Conservation (phyloP, 768 basidiomycete species). For the Favolaschia claudopus region DNA sequence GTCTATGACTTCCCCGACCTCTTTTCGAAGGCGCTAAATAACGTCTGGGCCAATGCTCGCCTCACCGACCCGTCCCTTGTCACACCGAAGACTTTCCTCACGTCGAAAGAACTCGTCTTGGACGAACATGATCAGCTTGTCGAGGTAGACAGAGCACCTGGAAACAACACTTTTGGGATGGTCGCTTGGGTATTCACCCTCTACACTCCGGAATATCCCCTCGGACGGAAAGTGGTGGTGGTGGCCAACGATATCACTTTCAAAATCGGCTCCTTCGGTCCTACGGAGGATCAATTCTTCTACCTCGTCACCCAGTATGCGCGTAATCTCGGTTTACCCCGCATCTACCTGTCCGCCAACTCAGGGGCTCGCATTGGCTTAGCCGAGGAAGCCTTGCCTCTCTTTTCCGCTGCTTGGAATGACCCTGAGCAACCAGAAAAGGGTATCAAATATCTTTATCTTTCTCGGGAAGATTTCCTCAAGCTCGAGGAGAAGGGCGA, state of each 20-base stretch:
- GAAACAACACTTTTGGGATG: constrained; percentile 97
- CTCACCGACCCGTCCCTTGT: constrained; percentile 68
- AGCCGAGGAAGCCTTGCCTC: constrained; percentile 87
- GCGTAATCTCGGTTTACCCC: constrained; percentile 85
- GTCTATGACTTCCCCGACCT: constrained; percentile 99
- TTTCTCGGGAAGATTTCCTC: constrained; percentile 90
- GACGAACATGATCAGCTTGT: constrained; percentile 92
- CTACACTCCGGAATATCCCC: constrained; percentile 89
- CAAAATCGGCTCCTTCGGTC: constrained; percentile 98
- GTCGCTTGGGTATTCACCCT: constrained; percentile 97
- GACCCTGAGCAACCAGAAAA: constrained; percentile 86
- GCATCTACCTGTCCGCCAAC: constrained; percentile 98
- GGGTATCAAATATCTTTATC: constrained; percentile 94
- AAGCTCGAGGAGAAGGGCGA: constrained; percentile 89
- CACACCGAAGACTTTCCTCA: constrained; percentile 79
- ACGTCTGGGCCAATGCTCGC: constrained; percentile 85
- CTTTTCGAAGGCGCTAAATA: constrained; percentile 95
- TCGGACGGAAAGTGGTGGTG: constrained; percentile 86
- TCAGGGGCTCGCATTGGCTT: constrained; percentile 97
- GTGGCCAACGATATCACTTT: constrained; percentile 99
- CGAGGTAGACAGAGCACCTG: constrained; percentile 91
- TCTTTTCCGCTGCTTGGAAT: constrained; percentile 94
- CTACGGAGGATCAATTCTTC: constrained; percentile 95
- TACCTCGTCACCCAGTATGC: constrained; percentile 94
- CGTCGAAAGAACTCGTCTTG: constrained; percentile 89